Evolutionary conservation across 129 eudicot species (phyloP), one percentile per base, ranked within the genome.

Genomic region (Arctium lappa): DNA sequence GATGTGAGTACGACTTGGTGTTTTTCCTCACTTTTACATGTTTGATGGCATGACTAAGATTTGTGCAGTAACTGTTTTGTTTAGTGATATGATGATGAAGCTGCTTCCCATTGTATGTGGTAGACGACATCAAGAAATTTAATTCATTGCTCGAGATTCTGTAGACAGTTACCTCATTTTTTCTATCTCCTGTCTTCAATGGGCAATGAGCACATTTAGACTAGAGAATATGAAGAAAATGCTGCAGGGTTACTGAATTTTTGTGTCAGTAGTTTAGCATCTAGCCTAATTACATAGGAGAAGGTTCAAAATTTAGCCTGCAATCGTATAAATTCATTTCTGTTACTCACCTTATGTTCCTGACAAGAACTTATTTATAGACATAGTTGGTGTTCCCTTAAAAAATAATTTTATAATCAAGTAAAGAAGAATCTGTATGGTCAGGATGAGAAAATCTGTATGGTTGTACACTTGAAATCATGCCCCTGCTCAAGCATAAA

Each of bases 1-100:
- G 90, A 93, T 73, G 97, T 93, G 84, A 86, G 94, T 90, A 29
- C 81, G 44, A 39, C 69, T 6, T 37, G 11, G 40, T 39, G 44
- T 39, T 15, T 8, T 68, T 34, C 69, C 22, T 15, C 11, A 50
- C 27, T 68, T 66, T 38, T 60, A 56, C 72, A 69, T 71, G 56
- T 78, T 71, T 8, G 32, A 32, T 75, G 69, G 27, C 46, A 36
- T 33, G 39, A 15, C 50, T 50, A 48, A 84, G 38, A 46, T 18
- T 4, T 68, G 34, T 56, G 53, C 33, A 7, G 77, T 71, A 40
- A 68, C 29, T 44, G 77, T 33, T 53, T 46, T 77, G 4, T 29
- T 73, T 69, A n/a, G 53, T 83, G 13, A 30, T 22, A 40, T 77
- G 66, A 71, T 73, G 40, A 29, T 48, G 72, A 53, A 36, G 16